Base-by-base conservation (phyloP, 1,284 basidiomycete species). In the Ceratorhiza oryzae-sativae region DNA sequence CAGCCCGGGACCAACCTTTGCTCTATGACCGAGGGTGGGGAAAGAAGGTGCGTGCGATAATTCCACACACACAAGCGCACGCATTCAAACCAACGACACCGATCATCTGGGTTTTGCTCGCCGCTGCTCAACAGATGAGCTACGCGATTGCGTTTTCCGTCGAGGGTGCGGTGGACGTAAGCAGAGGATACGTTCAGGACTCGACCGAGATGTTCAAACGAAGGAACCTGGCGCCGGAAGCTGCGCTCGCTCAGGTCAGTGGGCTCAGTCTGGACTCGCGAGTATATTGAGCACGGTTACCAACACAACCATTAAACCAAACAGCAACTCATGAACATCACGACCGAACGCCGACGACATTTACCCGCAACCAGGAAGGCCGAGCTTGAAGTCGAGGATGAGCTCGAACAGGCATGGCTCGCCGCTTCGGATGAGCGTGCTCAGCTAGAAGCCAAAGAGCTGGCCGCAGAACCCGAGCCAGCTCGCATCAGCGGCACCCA, bases 11-110 rank as follows among this genome's bases (percentile, higher is more conserved):
- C 76, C 80, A 81, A 71, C 81, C 82, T 1, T 72, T 82, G 10
- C 75, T 84, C 36, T 84, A 84, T 75, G 81, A 80, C 42, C 75
- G 77, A 23, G 83, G 83, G 0, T 84, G 83, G 83, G 82, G 81
- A 1, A 84, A 84, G 78, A 79, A 80, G 63, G 63, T 68, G n/a
- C 46, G 48, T 36, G 20, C 41, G n/a, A 18, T 3, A 39, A 3
- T 18, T 9, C 34, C 34, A 45, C 23, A 27, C n/a, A 23, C 18
- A n/a, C n/a, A 6, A 27, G 10, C 34, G 36, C 12, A 60, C 58
- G n/a, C 6, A 49, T 49, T 45, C 41, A 42, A 39, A 58, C 6
- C 36, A 23, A n/a, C 39, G 10, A 59, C 36, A 36, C 39, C 56
- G 34, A 42, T 59, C 39, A n/a, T 34, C 30, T 30, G 51, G 56